Evolutionary conservation across 768 basidiomycete genomes (phyloP), one percentile per base, ranked within the genome.

Genomic region (Collybia mongolica): DNA sequence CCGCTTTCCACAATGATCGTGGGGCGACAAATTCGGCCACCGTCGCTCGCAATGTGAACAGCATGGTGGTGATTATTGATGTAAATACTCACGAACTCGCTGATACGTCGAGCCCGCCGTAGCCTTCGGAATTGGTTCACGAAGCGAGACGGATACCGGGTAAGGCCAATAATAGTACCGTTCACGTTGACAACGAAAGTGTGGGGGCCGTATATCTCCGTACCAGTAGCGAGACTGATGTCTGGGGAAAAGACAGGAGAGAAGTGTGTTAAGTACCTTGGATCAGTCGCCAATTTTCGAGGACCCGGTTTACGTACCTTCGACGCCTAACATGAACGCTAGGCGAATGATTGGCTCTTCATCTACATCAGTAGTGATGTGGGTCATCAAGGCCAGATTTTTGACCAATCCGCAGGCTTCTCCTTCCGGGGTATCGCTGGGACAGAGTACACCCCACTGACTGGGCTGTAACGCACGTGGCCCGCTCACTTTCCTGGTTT

Each of bases 361-460:
- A 53, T 96, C 94, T 24, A 94, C 96, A 66, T 98, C 97, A 37
- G 97, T 98, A 7, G 97, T 99, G 65, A 99, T 98, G 69, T 99
- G 96, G 2, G 97, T 98, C 97, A 99, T 99, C 14, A 99, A 75
- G 2, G 97, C 97, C 54, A 99, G 72, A 70, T 99, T 99, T 75
- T 99, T 99, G 40, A 99, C 97, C 51, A 99, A 73, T 20, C 97
- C 97, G 64, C 97, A 99, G 15, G 97, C 97, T 72, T 99, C 97
- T 64, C 97, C 97, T 84, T 99, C 97, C 0, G 97, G 97, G 0
- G 97, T 99, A 68, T 99, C 97, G 64, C 91, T 93, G 0, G 97
- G 93, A 71, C 97, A 99, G 17, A 98, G 75, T 75, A 99, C 91
- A 32, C 97, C 97, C 97, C 97, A 99, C 70, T 99, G 97, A 77